Percentiles rank a stretch among this genome's conserved stretches.
Evolutionary conservation across 2,329 filamentous ascomycete species (phyloP).

Genomic region (Alternaria burnsii): DNA sequence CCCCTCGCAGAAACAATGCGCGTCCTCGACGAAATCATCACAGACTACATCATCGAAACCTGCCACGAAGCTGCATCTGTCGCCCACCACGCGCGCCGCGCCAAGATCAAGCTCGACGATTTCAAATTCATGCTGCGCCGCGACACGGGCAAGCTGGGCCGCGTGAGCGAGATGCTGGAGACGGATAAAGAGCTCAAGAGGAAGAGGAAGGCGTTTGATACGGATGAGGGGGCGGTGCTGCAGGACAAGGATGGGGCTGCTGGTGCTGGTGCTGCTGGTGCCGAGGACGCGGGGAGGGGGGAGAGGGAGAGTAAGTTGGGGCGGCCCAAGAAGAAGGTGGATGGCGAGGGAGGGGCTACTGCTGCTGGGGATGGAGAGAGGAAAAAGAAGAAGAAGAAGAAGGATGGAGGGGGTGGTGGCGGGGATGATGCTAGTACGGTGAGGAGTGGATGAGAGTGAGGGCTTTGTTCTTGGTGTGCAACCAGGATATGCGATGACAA

Average conservation of each 20-base stretch:
- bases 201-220: conserved; percentile 77
- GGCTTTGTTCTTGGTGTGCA: too few relatives aligned
- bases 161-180: conserved; percentile 87
- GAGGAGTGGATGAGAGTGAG: conserved; percentile 23
- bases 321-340: conserved; percentile 30
- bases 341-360: conserved; percentile 20
- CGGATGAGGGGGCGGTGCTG: conserved; percentile 69
- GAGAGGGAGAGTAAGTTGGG: conserved; percentile 14
- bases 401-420: conserved; percentile 20
- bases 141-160: conserved; percentile 84
- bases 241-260: conserved; percentile 32
- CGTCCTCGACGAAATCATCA: conserved; percentile 92
- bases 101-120: conserved; percentile 98
- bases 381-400: conserved; percentile 32
- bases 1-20: conserved; percentile 85
- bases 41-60: conserved; percentile 90
- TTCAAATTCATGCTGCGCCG: conserved; percentile 93
- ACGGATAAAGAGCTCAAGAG: conserved; percentile 88
- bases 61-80: conserved; percentile 88
- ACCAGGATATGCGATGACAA: too few relatives aligned
- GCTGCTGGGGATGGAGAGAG: conserved; percentile 20
- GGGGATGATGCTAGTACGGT: conserved; percentile 32
- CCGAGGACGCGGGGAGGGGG: conserved; percentile 11
- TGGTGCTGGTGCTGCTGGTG: neutral
- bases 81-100: conserved; percentile 84